Conservation (phyloP, 2,329 filamentous ascomycete genomes). For the Xylaria multiplex region DNA sequence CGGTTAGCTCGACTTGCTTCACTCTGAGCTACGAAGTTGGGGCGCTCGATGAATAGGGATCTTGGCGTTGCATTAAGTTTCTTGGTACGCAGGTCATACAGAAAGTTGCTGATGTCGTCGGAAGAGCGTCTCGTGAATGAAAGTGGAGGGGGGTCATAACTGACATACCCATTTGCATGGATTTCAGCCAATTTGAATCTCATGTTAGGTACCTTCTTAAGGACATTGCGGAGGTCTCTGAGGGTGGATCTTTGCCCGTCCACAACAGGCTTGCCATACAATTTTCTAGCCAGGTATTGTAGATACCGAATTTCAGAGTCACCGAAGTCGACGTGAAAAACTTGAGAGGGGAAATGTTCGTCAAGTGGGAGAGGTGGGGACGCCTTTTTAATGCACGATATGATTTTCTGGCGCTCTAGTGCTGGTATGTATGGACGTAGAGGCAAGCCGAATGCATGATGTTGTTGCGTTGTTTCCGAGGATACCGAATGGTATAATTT, state of each 20-base stretch:
- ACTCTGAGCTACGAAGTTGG: slow-evolving; percentile 45
- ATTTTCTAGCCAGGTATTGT: slow-evolving; percentile 39
- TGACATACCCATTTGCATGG: slow-evolving; percentile 39
- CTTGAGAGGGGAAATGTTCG: slow-evolving; percentile 30
- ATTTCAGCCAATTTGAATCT: slow-evolving; percentile 33
- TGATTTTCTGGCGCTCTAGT: slow-evolving; percentile 37
- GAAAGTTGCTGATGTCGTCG: slow-evolving; percentile 52
- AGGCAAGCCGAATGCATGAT: slow-evolving; percentile 39
- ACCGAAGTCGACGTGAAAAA: slow-evolving; percentile 48
- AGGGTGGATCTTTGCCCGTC: slow-evolving; percentile 30
- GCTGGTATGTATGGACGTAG: slow-evolving; percentile 44
- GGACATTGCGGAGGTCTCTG: slow-evolving; percentile 45
- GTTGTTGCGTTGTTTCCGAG: slow-evolving; percentile 31
- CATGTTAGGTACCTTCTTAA: slow-evolving; percentile 42
- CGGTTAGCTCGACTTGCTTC: slow-evolving; percentile 46
- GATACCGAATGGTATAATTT: slow-evolving; percentile 37
- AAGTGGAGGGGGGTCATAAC: slow-evolving; percentile 37
- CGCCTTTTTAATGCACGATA: slow-evolving; percentile 26
- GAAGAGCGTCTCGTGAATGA: slow-evolving; percentile 43
- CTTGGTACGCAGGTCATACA: slow-evolving; percentile 50
- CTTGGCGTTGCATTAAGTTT: slow-evolving; percentile 38
- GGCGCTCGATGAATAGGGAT: slow-evolving; percentile 48
- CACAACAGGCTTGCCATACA: slow-evolving; percentile 37
- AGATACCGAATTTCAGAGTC: slow-evolving; percentile 44
- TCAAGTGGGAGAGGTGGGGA: slow-evolving; percentile 25